Evolutionary conservation across 345 rosid species (phyloP).

Genomic region (Nasturtium officinale): DNA sequence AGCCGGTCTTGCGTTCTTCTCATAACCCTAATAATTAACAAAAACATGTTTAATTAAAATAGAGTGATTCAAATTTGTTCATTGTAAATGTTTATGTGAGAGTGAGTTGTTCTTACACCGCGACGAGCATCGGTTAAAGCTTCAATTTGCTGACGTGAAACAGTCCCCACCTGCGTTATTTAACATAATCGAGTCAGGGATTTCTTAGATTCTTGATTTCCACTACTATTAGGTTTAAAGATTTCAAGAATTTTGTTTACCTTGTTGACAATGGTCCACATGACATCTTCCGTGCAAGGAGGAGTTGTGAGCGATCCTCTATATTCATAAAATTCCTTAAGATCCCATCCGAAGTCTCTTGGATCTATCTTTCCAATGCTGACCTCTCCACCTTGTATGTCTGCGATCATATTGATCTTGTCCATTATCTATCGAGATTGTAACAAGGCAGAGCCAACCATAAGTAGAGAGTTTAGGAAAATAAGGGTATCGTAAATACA

Average conservation of each 20-base stretch:
- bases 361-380: conserved; percentile 60
- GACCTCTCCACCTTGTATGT: conserved; percentile 22
- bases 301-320: conserved; percentile 81
- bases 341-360: conserved; percentile 48
- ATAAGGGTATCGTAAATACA: background rate
- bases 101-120: conserved; percentile 29
- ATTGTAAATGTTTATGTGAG: conserved; percentile 9
- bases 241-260: conserved; percentile 37
- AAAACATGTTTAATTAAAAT: background rate
- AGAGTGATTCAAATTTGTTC: background rate
- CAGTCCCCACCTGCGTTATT: conserved; percentile 59
- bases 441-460: background rate
- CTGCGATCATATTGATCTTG: conserved; percentile 24
- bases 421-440: conserved; percentile 22
- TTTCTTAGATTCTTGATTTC: background rate
- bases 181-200: background rate
- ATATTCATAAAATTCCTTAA: conserved; percentile 62
- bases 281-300: conserved; percentile 82
- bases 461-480: background rate
- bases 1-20: conserved; percentile 40
- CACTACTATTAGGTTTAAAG: background rate
- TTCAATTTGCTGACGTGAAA: conserved; percentile 61
- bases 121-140: conserved; percentile 43
- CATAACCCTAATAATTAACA: conserved; percentile 36
- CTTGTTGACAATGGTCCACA: conserved; percentile 61